Conservation (phyloP, 2,329 filamentous ascomycete genomes). For the Ophiocordyceps camponoti-leonardi region DNA sequence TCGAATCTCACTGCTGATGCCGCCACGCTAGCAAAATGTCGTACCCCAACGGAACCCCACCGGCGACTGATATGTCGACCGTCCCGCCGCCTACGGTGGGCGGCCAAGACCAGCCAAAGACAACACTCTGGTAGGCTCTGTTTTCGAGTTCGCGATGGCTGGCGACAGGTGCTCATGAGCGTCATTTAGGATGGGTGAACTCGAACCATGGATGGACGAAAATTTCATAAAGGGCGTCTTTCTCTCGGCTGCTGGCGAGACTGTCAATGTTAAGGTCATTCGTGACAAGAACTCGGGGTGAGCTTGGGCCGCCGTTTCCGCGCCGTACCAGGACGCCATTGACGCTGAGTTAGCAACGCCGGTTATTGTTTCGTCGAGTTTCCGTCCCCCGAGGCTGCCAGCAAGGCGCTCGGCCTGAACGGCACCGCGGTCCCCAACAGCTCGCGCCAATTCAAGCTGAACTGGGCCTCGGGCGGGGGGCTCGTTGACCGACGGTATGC, state of each 20-base stretch:
- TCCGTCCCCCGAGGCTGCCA: slow-evolving; percentile 61
- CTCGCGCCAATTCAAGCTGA: slow-evolving; percentile 90
- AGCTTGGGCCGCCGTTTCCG: slow-evolving; percentile 6
- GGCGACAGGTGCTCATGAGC: slow-evolving; percentile 4
- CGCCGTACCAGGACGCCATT: background rate
- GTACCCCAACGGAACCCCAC: slow-evolving; percentile 21
- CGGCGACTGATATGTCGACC: slow-evolving; percentile 18
- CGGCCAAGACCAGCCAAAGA: slow-evolving; percentile 33
- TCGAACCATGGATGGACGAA: slow-evolving; percentile 98
- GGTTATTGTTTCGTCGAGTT: slow-evolving; percentile 99
- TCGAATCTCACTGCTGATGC: background rate
- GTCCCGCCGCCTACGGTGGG: slow-evolving; percentile 15
- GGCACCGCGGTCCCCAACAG: slow-evolving; percentile 86
- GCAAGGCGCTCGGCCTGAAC: slow-evolving; percentile 81
- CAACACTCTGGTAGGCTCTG: slow-evolving; percentile 33
- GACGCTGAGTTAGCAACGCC: slow-evolving; percentile 49
- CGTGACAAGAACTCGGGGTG: slow-evolving; percentile 97
- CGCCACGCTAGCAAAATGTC: slow-evolving; percentile 11
- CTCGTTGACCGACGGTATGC: slow-evolving; percentile 78
- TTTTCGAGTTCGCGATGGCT: background rate
- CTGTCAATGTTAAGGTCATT: slow-evolving; percentile 98
- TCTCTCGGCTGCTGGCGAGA: slow-evolving; percentile 74
- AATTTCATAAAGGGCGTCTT: slow-evolving; percentile 94
- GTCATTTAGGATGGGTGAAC: slow-evolving; percentile 77
- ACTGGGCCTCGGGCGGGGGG: slow-evolving; percentile 96